Evolutionary conservation across 306 rosid genomes (phyloP).

Genomic region (Datisca glomerata): DNA sequence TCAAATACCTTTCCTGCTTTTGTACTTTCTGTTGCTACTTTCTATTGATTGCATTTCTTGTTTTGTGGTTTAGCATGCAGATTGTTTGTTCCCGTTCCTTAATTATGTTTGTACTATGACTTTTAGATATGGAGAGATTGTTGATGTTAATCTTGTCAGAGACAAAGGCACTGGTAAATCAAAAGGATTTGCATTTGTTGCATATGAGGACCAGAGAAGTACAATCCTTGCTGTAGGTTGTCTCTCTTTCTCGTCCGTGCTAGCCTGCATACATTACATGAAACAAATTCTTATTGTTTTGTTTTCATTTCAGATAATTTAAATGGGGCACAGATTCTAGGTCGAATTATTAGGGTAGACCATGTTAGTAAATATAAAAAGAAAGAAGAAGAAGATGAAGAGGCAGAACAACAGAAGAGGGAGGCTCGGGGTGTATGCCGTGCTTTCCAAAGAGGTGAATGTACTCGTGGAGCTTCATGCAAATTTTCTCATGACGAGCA

Average conservation of each 20-base stretch:
- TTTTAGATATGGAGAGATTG: constrained; percentile 76
- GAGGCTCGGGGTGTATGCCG: constrained; percentile 93
- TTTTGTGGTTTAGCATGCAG: neutral
- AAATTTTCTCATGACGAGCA: constrained; percentile 84
- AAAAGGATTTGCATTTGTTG: constrained; percentile 80
- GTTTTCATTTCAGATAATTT: constrained; percentile 47
- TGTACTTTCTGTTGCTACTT: neutral
- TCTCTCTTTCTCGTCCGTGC: neutral
- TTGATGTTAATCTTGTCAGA: constrained; percentile 83
- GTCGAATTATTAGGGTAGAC: constrained; percentile 81
- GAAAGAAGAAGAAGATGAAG: constrained; percentile 94
- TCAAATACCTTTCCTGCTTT: neutral
- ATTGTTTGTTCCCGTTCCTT: neutral
- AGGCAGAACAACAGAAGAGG: constrained; percentile 59
- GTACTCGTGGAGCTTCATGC: constrained; percentile 87
- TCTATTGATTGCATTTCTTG: neutral
- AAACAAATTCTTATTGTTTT: neutral
- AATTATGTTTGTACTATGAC: neutral
- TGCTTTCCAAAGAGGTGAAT: constrained; percentile 84
- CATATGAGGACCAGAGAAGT: constrained; percentile 91
- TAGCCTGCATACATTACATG: neutral
- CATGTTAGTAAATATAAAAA: constrained; percentile 73
- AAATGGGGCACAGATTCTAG: constrained; percentile 76
- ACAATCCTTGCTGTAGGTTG: constrained; percentile 82
- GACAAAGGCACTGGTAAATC: constrained; percentile 90